Conservation (phyloP, 331 rosid species). For the Quercus lobata region DNA sequence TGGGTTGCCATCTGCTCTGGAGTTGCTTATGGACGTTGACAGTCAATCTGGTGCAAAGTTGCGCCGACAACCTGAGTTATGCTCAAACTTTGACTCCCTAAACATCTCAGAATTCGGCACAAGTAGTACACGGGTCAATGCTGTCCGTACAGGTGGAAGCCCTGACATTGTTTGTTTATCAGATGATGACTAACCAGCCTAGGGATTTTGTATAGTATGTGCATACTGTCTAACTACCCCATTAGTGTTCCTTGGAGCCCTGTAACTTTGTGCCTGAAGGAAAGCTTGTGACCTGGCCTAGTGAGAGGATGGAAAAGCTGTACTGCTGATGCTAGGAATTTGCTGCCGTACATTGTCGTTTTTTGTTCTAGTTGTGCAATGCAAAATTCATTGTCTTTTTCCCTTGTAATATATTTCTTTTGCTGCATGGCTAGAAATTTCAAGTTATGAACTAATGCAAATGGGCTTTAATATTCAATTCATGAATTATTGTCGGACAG, state of each 20-base stretch:
- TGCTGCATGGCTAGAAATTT: no score
- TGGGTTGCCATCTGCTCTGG: slow-evolving; percentile 29
- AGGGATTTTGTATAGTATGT: background rate
- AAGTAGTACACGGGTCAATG: slow-evolving; percentile 15
- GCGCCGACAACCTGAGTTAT: slow-evolving; percentile 8
- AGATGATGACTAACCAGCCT: slow-evolving; percentile 61
- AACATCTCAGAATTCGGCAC: slow-evolving; percentile 17
- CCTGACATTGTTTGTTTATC: slow-evolving; percentile 68
- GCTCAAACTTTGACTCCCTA: slow-evolving; percentile 4
- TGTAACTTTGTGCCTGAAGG: background rate
- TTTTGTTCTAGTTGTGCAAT: no score
- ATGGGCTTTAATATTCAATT: no score
- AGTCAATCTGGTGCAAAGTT: slow-evolving; percentile 26
- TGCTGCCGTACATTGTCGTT: background rate
- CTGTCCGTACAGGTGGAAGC: slow-evolving; percentile 19
- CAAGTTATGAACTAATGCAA: no score
- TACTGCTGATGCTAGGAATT: background rate
- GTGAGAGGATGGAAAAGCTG: background rate
- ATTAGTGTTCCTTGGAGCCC: background rate
- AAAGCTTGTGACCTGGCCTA: background rate
- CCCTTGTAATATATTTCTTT: no score
- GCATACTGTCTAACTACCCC: background rate
- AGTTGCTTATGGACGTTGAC: slow-evolving; percentile 21
- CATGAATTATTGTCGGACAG: no score
- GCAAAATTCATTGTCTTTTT: no score